Evolutionary conservation across 176 grass and related monocot genomes (phyloP), one percentile per base, ranked within the genome.

Genomic region (sorghum (Sorghum bicolor)): DNA sequence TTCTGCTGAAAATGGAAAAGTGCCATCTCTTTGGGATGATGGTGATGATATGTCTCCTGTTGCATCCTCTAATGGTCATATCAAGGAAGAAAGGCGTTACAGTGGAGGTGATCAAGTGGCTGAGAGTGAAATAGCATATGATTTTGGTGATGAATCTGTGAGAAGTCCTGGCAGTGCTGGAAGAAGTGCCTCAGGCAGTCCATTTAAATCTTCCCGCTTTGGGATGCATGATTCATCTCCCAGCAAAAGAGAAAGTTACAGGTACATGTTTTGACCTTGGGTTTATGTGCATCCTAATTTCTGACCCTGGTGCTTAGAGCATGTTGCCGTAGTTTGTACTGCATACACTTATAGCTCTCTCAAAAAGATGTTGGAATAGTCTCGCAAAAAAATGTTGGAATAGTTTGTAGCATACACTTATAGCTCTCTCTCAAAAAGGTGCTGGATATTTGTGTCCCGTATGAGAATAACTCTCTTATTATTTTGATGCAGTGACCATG

Each of bases 151-250:
- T 45, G 94, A 97, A 83, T 85, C 75, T 87, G 87, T 80, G 70
- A 94, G 84, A 57, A 95, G 85, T 63, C 93, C 89, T 26, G 64
- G 80, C 65, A 94, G 87, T 81, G 77, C 90, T 82, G 85, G 91
- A 92, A 86, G 91, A 88, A 99, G 93, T 91, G 92, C 87, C 34
- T 91, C 86, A 7, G 95, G 90, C 40, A 98, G 96, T 85, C 96
- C 96, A n/a, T 92, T 96, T 84, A 86, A 86, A 79, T 83, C 91
- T 76, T 88, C 89, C 12, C 91, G 79, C 69, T 95, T 95, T 74
- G 82, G 85, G 26, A 60, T 53, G 69, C 70, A 90, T 65, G 93
- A 95, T 55, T 77, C 77, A 12, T 95, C 93, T 75, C 88, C 96
- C 32, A 89, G 44, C 63, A 90, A 83, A 81, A 99, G 92, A 78